A percentile compares a stretch with the other conserved stretches of the same genome.
phyloP scores from a whole-genome alignment of 139 green algal species.

The Eudorina sp. region DNA sequence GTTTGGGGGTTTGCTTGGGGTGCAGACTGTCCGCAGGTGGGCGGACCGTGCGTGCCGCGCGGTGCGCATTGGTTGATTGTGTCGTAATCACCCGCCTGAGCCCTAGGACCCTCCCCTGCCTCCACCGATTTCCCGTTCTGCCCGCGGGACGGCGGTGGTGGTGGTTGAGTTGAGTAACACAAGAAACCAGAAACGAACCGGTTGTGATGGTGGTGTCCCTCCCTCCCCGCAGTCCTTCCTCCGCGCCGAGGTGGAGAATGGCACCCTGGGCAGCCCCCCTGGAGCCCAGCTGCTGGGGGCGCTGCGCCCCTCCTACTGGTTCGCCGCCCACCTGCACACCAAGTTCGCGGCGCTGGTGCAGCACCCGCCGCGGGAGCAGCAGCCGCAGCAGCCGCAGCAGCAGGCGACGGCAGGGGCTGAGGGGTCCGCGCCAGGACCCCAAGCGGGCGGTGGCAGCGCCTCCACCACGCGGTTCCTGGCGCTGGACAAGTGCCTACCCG shows the following conservation, averaged over 20 bases:
- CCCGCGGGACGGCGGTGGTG: too few relatives aligned
- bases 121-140: too few relatives aligned
- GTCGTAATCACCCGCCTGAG: too few relatives aligned
- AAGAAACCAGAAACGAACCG: too few relatives aligned
- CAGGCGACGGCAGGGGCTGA: slow-evolving; percentile 1
- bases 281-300: slow-evolving; percentile 75
- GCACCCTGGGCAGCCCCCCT: slow-evolving; percentile 81
- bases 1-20: too few relatives aligned
- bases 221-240: slow-evolving; percentile 25
- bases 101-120: too few relatives aligned
- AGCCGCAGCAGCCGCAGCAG: neutral
- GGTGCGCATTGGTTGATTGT: too few relatives aligned
- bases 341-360: slow-evolving; percentile 93
- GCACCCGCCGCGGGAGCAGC: slow-evolving; percentile 60
- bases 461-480: slow-evolving; percentile 90
- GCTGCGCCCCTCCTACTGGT: slow-evolving; percentile 94
- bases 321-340: slow-evolving; percentile 95
- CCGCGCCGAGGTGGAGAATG: slow-evolving; percentile 70
- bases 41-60: too few relatives aligned
- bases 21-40: too few relatives aligned
- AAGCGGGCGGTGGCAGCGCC: neutral
- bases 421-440: slow-evolving; percentile 8
- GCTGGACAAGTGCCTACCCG: slow-evolving; percentile 97
- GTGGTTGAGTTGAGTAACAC: too few relatives aligned
- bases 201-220: too few relatives aligned